phyloP scores from a whole-genome alignment of 2,329 filamentous ascomycete species.

The Epichloe typhina region DNA sequence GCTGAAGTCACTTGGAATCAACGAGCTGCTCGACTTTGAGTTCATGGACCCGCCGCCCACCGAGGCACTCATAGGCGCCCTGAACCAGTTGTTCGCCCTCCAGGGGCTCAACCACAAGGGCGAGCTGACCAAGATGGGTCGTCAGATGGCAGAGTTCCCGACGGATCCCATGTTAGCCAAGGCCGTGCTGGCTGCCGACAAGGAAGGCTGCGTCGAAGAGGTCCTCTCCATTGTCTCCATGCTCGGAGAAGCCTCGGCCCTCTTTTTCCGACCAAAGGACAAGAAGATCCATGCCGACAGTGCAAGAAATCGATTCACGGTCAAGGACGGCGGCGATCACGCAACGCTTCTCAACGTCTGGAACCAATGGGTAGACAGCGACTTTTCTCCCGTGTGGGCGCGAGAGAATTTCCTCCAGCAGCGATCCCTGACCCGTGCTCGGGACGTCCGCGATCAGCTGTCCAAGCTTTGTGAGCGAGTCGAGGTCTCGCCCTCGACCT shows the following conservation, averaged over 20 bases:
- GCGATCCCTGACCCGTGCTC: conserved; percentile 71
- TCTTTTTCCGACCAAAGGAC: conserved; percentile 93
- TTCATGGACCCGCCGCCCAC: conserved; percentile 91
- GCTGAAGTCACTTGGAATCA: conserved; percentile 81
- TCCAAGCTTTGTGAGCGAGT: conserved; percentile 86
- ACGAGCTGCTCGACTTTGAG: conserved; percentile 85
- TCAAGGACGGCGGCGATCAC: conserved; percentile 85
- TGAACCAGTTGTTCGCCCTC: conserved; percentile 85
- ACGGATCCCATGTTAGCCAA: conserved; percentile 87
- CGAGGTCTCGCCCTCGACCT: conserved; percentile 61
- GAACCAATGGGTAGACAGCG: conserved; percentile 89
- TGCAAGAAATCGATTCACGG: conserved; percentile 74
- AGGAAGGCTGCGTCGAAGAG: conserved; percentile 87
- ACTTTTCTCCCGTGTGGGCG: conserved; percentile 78
- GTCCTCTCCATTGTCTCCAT: conserved; percentile 89
- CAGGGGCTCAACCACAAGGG: conserved; percentile 82
- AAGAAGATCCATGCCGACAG: conserved; percentile 95
- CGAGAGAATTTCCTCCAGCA: conserved; percentile 92
- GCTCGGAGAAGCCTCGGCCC: conserved; percentile 73
- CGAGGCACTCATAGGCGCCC: conserved; percentile 73
- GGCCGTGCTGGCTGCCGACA: conserved; percentile 74
- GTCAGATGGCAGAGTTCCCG: conserved; percentile 92
- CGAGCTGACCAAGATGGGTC: conserved; percentile 77
- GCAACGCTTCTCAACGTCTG: conserved; percentile 81
- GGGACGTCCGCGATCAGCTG: conserved; percentile 87